Base-by-base conservation (phyloP, 2,329 filamentous ascomycete genomes). In the Aspergillus brasiliensis region DNA sequence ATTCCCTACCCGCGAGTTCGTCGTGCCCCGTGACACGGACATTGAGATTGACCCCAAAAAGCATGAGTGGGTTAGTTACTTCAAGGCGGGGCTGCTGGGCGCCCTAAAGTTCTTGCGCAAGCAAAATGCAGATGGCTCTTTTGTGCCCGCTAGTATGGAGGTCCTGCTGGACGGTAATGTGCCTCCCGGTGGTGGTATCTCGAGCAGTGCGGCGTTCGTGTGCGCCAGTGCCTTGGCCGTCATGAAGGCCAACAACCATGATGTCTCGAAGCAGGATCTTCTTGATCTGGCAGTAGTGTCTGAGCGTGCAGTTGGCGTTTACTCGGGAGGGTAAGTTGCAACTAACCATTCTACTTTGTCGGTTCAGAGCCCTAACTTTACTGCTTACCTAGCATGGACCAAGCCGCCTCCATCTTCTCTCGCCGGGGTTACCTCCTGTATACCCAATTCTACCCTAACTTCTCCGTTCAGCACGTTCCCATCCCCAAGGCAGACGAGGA, bases 31-130 rank as follows among this genome's bases (percentile, higher is more conserved):
- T 51, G 81, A 83, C 63, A 81, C 83, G 44, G 79, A 84, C 10
- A 83, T 94, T n/a, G 85, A 89, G 21, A 97, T 99, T 69, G 92
- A 98, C 75, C 85, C 91, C 7, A 88, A 87, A 17, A 85, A 89
- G 67, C 90, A 96, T 66, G 92, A 97, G 78, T 99, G 95, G 95
- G 91, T 92, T 59, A 99, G 98, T 76, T 99, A 99, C 83, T 98
- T 99, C 86, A 96, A 95, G 80, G 91, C 92, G 56, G 95, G 95
- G 0, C 82, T 98, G 52, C 83, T 86, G 37, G 95, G 93, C 28
- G 94, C 94, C 0, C 79, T 97, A 58, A 86, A 91, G 69, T 82
- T 96, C 60, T 80, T 99, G 65, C 84, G 86, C 52, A 78, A 83
- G 73, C 86, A 88, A 77, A 89, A 89, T 73, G 72, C 83, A 28